Conservation (phyloP, 371 early-diverging fungal species). For the Apophysomyces variabilis region DNA sequence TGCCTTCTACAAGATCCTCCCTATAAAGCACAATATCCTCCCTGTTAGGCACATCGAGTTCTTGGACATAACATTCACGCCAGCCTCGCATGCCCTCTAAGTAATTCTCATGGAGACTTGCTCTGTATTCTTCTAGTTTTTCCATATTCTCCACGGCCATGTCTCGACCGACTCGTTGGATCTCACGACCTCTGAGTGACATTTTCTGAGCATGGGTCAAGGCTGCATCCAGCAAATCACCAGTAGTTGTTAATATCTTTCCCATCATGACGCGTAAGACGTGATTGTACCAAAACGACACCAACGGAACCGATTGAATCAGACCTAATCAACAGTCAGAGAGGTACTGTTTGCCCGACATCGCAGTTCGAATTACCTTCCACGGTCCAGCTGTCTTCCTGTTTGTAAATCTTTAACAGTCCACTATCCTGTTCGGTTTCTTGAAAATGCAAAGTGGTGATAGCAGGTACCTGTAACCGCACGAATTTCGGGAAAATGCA, state of each 20-base stretch:
- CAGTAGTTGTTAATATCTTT: conserved; percentile 57
- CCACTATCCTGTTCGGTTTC: conserved; percentile 49
- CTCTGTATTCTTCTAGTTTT: conserved; percentile 45
- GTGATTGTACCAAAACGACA: conserved; percentile 72
- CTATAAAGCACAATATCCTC: neutral
- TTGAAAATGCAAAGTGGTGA: conserved; percentile 50
- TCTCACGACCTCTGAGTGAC: conserved; percentile 45
- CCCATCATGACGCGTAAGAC: conserved; percentile 62
- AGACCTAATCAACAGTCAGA: conserved; percentile 36
- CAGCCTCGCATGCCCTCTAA: conserved; percentile 43
- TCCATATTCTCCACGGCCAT: conserved; percentile 51
- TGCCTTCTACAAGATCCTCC: neutral
- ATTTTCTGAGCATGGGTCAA: conserved; percentile 50
- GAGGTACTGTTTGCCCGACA: neutral
- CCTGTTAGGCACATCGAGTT: conserved; percentile 13
- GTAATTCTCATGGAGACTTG: conserved; percentile 49
- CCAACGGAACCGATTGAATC: conserved; percentile 63
- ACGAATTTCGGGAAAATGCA: conserved; percentile 52
- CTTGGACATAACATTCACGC: conserved; percentile 32
- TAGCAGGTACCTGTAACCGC: conserved; percentile 51
- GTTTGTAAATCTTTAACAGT: conserved; percentile 49
- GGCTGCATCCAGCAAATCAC: conserved; percentile 64
- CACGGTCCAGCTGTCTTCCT: conserved; percentile 62
- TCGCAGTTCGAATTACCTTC: conserved; percentile 34
- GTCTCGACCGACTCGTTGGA: conserved; percentile 47